Evolutionary conservation across 805 yeast species (phyloP).

Genomic region (Wickerhamomyces mucosus): DNA sequence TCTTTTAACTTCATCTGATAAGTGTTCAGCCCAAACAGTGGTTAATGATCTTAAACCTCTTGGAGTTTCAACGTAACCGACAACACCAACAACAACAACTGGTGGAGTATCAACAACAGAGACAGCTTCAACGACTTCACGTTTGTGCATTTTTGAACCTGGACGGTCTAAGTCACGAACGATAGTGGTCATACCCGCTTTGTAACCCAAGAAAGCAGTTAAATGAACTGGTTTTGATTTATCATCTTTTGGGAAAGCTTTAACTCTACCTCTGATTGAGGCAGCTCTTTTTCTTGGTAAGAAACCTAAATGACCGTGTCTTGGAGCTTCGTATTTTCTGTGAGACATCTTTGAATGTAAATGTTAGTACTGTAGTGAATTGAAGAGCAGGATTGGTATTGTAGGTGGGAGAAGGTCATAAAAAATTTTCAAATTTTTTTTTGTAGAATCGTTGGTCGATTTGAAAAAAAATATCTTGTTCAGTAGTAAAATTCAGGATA

Average conservation of each 20-base stretch:
- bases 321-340: slow-evolving; percentile 99
- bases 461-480: too few species aligned
- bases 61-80: slow-evolving; percentile 99
- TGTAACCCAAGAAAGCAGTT: slow-evolving; percentile 99
- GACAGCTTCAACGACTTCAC: slow-evolving; percentile 99
- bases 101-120: slow-evolving; percentile 99
- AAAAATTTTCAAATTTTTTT: too few species aligned
- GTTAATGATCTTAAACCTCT: slow-evolving; percentile 99
- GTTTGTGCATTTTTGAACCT: slow-evolving; percentile 99
- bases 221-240: slow-evolving; percentile 95
- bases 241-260: slow-evolving; percentile 99
- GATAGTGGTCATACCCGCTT: slow-evolving; percentile 99
- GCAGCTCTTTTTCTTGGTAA: slow-evolving; percentile 99
- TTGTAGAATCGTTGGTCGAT: too few species aligned
- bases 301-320: slow-evolving; percentile 99
- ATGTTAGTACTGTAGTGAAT: slow-evolving; percentile 15
- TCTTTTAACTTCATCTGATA: slow-evolving; percentile 98
- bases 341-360: slow-evolving; percentile 78
- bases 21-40: slow-evolving; percentile 99
- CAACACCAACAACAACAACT: slow-evolving; percentile 98
- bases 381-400: too few species aligned
- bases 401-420: too few species aligned
- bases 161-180: slow-evolving; percentile 99
- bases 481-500: too few species aligned
- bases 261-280: slow-evolving; percentile 96